Evolutionary conservation across 441 rosid species (phyloP).

Genomic region (Viola pubescens): DNA sequence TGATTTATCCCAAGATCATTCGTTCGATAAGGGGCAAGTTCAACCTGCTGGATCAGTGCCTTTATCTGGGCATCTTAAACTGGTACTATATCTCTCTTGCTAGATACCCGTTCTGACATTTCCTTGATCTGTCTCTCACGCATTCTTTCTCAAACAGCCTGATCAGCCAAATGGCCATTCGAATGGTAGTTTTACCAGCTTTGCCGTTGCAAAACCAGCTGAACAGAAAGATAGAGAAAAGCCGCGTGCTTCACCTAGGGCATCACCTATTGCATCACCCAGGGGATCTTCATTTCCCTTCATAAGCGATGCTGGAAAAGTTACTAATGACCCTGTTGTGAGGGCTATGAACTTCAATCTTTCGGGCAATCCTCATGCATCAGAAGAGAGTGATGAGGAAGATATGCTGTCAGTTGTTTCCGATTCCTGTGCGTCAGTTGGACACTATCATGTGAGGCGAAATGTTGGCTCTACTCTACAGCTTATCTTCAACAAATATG

Average conservation of each 20-base stretch:
- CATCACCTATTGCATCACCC: conserved; percentile 13
- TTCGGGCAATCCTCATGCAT: conserved; percentile 28
- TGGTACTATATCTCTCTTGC: conserved; percentile 10
- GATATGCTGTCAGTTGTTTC: conserved; percentile 47
- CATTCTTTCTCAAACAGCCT: conserved; percentile 21
- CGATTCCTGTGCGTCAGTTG: conserved; percentile 53
- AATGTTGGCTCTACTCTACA: conserved; percentile 31
- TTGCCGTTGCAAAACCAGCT: conserved; percentile 17
- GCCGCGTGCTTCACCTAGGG: conserved; percentile 18
- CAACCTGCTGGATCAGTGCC: conserved; percentile 25
- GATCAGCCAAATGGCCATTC: conserved; percentile 25
- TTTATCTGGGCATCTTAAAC: conserved; percentile 25
- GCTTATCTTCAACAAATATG: conserved; percentile 44
- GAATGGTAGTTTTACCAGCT: conserved; percentile 19
- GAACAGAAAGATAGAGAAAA: conserved; percentile 20
- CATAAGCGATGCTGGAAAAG: conserved; percentile 10
- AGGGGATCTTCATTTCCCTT: conserved; percentile 15
- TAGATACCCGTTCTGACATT: background rate
- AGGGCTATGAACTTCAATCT: conserved; percentile 31
- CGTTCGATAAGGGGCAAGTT: conserved; percentile 23
- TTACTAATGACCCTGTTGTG: conserved; percentile 2
- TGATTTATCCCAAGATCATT: conserved; percentile 23
- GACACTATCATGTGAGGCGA: conserved; percentile 51
- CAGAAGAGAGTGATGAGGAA: conserved; percentile 37
- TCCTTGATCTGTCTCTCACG: background rate